phyloP scores from a whole-genome alignment of 768 basidiomycete species.

The Suillus alpinus region DNA sequence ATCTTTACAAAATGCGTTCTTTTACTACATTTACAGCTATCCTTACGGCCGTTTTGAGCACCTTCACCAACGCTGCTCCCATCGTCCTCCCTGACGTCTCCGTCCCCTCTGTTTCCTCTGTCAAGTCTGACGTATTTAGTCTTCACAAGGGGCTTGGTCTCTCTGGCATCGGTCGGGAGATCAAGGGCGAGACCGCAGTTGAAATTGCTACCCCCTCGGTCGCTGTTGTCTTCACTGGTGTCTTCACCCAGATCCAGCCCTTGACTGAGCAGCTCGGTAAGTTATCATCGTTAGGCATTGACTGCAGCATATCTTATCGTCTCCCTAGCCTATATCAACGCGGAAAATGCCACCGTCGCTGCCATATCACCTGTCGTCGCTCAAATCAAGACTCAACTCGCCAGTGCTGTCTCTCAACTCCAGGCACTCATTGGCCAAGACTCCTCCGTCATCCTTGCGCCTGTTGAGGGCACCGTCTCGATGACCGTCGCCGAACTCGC shows the following conservation, averaged over 20 bases:
- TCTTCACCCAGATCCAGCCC: conserved; percentile 16
- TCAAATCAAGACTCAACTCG: conserved; percentile 23
- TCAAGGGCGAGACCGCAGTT: not conserved
- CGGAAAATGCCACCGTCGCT: conserved; percentile 22
- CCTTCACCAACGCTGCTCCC: conserved; percentile 25
- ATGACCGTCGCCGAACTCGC: conserved; percentile 28
- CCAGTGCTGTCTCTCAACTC: conserved; percentile 20
- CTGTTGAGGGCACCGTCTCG: conserved; percentile 17
- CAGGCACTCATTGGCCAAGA: conserved; percentile 24
- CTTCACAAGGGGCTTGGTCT: not conserved
- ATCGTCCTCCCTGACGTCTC: conserved; percentile 14
- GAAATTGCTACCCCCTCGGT: conserved; percentile 12
- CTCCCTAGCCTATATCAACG: conserved; percentile 21
- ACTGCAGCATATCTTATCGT: conserved; percentile 1
- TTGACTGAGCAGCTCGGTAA: conserved; percentile 24
- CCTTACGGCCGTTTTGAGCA: conserved; percentile 27
- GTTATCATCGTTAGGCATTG: conserved; percentile 2
- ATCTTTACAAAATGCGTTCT: conserved; percentile 38
- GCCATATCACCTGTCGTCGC: conserved; percentile 18
- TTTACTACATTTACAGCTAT: conserved; percentile 24
- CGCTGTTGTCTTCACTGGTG: conserved; percentile 24
- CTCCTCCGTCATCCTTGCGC: conserved; percentile 22
- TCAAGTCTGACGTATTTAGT: not conserved
- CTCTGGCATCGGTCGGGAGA: not conserved
- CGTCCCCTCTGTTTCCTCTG: conserved; percentile 10